Evolutionary conservation across 2,329 filamentous ascomycete genomes (phyloP), one percentile per base, ranked within the genome.

Genomic region (Colletotrichum falcatum): DNA sequence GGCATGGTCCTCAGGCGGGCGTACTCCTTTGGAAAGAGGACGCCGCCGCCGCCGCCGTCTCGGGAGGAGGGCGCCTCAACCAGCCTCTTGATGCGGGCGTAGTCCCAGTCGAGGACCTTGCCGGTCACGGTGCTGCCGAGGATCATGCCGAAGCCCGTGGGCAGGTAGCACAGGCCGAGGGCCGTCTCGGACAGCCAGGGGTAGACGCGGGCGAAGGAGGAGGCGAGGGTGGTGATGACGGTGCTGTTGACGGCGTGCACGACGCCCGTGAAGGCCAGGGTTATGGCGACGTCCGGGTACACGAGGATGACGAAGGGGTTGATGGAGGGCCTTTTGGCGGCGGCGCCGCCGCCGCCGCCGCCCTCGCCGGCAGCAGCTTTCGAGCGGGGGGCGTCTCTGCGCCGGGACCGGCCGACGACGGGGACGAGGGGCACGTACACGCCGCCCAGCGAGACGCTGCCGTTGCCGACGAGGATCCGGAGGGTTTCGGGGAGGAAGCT

Each of bases 241-340:
- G 77, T 80, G 64, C 79, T 79, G 71, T 78, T 79, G 26, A 80
- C 75, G 11, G 77, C 76, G 66, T 80, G 80, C 14, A 80, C 75
- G 1, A 81, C 71, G 23, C 77, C 78, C 0, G 79, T 79, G 53
- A 78, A 80, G 8, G 75, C 61, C 12, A 81, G 64, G 2, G 75
- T 78, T 4, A 78, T 66, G 7, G 74, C 69, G 8, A 80, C 74
- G 37, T 81, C 78, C 0, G 76, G 77, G 37, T 77, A 77, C 1
- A 73, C 58, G 20, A 81, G 75, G 18, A 81, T 77, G 11, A 69
- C 62, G 55, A 81, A 79, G 0, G 79, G 79, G 61, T 80, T 79
- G 30, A 60, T 35, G 12, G 66, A 74, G 26, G 39, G 59, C 6
- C 58, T 37, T n/a, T n/a, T n/a, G 23, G 69, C 33, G 1, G 53